Conservation (phyloP, 306 rosid species). For the Carpinus viminea region DNA sequence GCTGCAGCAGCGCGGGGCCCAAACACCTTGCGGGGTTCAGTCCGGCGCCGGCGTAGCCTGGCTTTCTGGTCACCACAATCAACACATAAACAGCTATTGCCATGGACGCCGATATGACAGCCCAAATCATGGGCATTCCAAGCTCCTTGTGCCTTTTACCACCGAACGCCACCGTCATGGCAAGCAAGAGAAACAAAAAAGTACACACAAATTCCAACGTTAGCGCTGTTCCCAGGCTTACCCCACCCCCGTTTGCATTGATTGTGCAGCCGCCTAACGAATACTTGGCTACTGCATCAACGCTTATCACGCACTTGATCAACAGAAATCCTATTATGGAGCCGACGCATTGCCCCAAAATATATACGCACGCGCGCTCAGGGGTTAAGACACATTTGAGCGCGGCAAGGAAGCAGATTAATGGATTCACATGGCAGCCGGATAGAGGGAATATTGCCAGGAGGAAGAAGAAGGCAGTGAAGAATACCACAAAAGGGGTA, state of each 20-base stretch:
- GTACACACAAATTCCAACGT: constrained; percentile 19
- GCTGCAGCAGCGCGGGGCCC: constrained; percentile 12
- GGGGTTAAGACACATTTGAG: neutral
- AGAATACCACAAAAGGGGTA: neutral
- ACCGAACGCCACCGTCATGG: constrained; percentile 12
- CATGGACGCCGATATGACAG: neutral
- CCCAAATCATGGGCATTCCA: neutral
- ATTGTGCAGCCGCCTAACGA: constrained; percentile 21
- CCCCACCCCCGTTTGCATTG: neutral
- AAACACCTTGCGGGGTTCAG: constrained; percentile 29
- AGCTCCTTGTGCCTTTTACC: constrained; percentile 5
- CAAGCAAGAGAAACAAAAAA: constrained; percentile 14
- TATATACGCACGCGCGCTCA: neutral
- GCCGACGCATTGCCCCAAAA: constrained; percentile 13
- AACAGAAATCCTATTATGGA: constrained; percentile 12
- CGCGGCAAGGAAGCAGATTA: neutral
- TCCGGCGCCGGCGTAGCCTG: constrained; percentile 11
- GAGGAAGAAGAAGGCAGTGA: constrained; percentile 1
- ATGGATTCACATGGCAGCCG: neutral
- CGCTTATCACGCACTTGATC: constrained; percentile 18
- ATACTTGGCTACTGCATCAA: neutral
- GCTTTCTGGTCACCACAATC: neutral
- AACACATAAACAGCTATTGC: neutral
- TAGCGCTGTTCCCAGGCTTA: constrained; percentile 5
- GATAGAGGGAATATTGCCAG: neutral